phyloP scores from a whole-genome alignment of 495 filamentous ascomycete species.

The Neurospora discreta region DNA sequence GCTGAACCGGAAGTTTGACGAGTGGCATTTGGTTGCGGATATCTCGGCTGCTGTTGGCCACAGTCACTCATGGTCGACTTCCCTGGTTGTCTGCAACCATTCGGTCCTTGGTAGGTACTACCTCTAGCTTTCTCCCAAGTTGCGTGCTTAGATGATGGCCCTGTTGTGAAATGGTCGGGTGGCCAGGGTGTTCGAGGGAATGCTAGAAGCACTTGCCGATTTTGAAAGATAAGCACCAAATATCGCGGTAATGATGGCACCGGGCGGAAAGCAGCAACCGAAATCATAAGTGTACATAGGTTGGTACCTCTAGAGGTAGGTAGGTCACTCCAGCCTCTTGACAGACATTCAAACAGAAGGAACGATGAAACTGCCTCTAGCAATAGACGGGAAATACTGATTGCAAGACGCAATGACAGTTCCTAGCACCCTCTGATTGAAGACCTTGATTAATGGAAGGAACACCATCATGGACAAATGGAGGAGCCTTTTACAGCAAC shows the following conservation, averaged over 20 bases:
- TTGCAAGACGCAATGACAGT: neutral
- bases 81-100: neutral
- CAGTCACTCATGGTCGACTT: neutral
- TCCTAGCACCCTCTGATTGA: neutral
- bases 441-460: neutral
- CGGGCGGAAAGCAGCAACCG: neutral
- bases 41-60: neutral
- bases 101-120: neutral
- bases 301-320: neutral
- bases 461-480: neutral
- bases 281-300: neutral
- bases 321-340: neutral
- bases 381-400: no score
- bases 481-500: neutral
- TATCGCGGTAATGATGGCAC: neutral
- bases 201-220: neutral
- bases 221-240: neutral
- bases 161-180: neutral
- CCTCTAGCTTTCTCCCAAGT: neutral
- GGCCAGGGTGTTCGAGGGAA: neutral
- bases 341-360: neutral
- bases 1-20: neutral
- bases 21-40: neutral
- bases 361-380: neutral
- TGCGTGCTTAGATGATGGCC: neutral